Evolutionary conservation across 1,284 basidiomycete genomes (phyloP).

Genomic region (Earliella scabrosa): DNA sequence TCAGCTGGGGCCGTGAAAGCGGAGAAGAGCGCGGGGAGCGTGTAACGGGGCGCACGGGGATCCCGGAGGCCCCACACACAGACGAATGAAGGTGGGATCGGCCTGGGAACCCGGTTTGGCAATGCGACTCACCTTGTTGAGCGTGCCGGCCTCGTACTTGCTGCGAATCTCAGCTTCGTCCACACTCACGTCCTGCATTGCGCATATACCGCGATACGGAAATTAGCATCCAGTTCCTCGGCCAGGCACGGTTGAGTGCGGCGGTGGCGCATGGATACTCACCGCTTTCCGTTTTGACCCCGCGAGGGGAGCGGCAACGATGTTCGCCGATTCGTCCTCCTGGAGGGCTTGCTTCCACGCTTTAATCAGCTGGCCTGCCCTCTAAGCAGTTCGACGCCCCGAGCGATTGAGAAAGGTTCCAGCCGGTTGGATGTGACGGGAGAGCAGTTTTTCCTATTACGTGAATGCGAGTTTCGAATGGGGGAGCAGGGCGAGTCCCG

Average conservation of each 20-base stretch:
- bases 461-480: conserved; percentile 14
- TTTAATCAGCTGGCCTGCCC: conserved; percentile 75
- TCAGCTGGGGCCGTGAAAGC: conserved; percentile 18
- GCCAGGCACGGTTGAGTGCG: conserved; percentile 17
- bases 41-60: conserved; percentile 3
- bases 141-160: conserved; percentile 58
- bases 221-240: conserved; percentile 4
- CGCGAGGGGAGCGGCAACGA: conserved; percentile 46
- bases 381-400: conserved; percentile 43
- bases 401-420: conserved; percentile 10
- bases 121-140: conserved; percentile 59
- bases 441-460: conserved; percentile 15
- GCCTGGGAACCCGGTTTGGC: conserved; percentile 4
- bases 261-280: conserved; percentile 35
- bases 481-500: conserved; percentile 16
- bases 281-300: conserved; percentile 75
- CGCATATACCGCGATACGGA: conserved; percentile 11
- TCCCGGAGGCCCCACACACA: conserved; percentile 9
- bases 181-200: conserved; percentile 55
- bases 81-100: conserved; percentile 8
- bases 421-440: conserved; percentile 6
- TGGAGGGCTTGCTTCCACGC: conserved; percentile 75
- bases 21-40: conserved; percentile 11
- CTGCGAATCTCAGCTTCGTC: conserved; percentile 73
- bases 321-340: conserved; percentile 65